Evolutionary conservation across 805 yeast species (phyloP).

Genomic region (Cyberlindnera galapagoensis): DNA sequence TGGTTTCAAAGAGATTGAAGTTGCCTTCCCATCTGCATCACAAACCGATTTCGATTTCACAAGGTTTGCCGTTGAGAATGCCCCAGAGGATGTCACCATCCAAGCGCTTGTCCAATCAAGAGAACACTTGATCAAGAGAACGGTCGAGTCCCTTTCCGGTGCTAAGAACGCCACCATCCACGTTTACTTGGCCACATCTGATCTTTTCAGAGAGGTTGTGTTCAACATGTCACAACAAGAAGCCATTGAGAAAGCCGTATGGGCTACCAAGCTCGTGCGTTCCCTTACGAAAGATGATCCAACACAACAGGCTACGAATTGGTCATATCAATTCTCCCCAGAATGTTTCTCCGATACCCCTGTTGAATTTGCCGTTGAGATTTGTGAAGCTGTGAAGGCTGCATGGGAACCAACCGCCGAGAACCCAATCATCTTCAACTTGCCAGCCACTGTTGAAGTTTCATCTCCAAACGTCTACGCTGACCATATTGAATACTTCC

Average conservation of each 20-base stretch:
- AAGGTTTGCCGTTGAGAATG: constrained; percentile 69
- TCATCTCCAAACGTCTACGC: constrained; percentile 73
- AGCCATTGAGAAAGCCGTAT: constrained; percentile 62
- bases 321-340: constrained; percentile 74
- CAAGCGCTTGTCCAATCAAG: constrained; percentile 76
- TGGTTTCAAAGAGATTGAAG: constrained; percentile 79
- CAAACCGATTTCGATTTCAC: constrained; percentile 82
- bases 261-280: constrained; percentile 60
- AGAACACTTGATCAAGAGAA: constrained; percentile 65
- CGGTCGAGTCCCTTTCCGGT: constrained; percentile 67
- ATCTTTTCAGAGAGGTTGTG: constrained; percentile 67
- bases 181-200: constrained; percentile 71
- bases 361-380: constrained; percentile 63
- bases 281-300: constrained; percentile 75
- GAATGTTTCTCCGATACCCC: constrained; percentile 75
- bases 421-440: constrained; percentile 67
- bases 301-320: constrained; percentile 49
- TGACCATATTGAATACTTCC: constrained; percentile 73
- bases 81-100: constrained; percentile 68
- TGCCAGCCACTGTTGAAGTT: constrained; percentile 79
- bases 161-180: constrained; percentile 70
- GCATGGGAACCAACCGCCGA: constrained; percentile 78
- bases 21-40: constrained; percentile 74
- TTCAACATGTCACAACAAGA: constrained; percentile 67
- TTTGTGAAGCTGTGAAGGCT: constrained; percentile 72